Percentiles rank a stretch among this genome's conserved stretches.
Conservation (phyloP, 495 filamentous ascomycete species). For the Amorphotheca resinae region DNA sequence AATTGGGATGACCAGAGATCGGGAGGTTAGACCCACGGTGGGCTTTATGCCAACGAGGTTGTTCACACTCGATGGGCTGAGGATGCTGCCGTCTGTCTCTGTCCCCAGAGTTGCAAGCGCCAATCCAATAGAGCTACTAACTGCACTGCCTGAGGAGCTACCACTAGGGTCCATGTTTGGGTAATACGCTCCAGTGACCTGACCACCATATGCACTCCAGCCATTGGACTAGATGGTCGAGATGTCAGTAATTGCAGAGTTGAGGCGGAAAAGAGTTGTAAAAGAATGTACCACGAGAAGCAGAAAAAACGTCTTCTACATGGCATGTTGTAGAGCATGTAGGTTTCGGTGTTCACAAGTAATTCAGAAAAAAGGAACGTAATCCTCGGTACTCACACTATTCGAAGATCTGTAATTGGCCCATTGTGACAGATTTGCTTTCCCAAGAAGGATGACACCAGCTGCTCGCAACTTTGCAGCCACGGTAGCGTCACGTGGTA, state of each 20-base stretch:
- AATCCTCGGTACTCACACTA: too few species aligned
- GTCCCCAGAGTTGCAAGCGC: slow-evolving; percentile 32
- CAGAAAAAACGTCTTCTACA: too few species aligned
- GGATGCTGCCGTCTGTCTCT: slow-evolving; percentile 35
- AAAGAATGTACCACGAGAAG: too few species aligned
- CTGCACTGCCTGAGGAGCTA: slow-evolving; percentile 38
- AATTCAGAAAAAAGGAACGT: too few species aligned
- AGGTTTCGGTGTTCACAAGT: too few species aligned
- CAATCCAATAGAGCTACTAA: slow-evolving; percentile 32
- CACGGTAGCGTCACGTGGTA: slow-evolving; percentile 22
- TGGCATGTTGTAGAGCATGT: too few species aligned
- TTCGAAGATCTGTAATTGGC: too few species aligned
- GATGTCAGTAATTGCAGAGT: too few species aligned
- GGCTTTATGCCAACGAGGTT: slow-evolving; percentile 49
- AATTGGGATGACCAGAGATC: slow-evolving; percentile 49
- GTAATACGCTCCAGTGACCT: slow-evolving; percentile 31
- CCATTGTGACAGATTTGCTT: slow-evolving; percentile 35
- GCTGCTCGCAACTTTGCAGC: slow-evolving; percentile 27
- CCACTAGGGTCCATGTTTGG: slow-evolving; percentile 28
- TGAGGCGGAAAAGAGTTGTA: too few species aligned
- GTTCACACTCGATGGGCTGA: slow-evolving; percentile 27
- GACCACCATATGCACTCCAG: slow-evolving; percentile 35
- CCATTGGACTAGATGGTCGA: too few species aligned
- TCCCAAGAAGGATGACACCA: slow-evolving; percentile 36
- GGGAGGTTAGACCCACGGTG: slow-evolving; percentile 54